phyloP scores from a whole-genome alignment of 805 yeast species.

The Nakazawaea laoshanensis region DNA sequence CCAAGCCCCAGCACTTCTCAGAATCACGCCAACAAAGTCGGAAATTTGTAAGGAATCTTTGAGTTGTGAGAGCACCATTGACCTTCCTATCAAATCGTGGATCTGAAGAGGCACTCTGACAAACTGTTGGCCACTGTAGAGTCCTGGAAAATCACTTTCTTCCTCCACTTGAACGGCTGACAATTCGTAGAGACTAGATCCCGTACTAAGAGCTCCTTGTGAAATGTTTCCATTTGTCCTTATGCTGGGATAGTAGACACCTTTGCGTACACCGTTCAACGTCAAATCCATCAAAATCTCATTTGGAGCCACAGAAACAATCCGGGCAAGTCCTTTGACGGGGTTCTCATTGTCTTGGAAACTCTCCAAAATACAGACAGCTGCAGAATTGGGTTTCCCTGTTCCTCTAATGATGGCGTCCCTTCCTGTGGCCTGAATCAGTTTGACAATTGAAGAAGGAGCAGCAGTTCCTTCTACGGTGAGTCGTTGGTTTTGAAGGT shows the following conservation, averaged over 20 bases:
- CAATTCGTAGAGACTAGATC: constrained; percentile 37
- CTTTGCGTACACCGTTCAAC: constrained; percentile 58
- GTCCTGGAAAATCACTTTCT: constrained; percentile 22
- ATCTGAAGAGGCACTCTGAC: constrained; percentile 38
- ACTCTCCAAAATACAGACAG: constrained; percentile 81
- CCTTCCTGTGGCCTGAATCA: constrained; percentile 66
- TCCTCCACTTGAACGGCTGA: constrained; percentile 28
- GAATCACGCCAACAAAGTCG: constrained; percentile 77
- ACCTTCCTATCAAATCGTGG: constrained; percentile 63
- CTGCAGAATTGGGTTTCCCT: constrained; percentile 80
- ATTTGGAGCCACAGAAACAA: constrained; percentile 52
- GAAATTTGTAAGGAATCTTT: constrained; percentile 30
- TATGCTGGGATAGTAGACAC: constrained; percentile 62
- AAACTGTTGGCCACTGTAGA: constrained; percentile 37
- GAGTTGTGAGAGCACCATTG: constrained; percentile 38
- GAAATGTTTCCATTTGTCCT: constrained; percentile 71
- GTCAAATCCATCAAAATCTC: constrained; percentile 69
- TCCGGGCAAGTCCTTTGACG: constrained; percentile 81
- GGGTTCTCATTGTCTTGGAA: constrained; percentile 46
- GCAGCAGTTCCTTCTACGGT: constrained; percentile 61
- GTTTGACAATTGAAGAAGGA: constrained; percentile 64
- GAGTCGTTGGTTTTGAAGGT: constrained; percentile 52
- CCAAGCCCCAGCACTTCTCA: constrained; percentile 96
- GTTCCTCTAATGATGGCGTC: constrained; percentile 93
- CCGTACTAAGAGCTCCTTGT: constrained; percentile 61